Evolutionary conservation across 1,139 yeast genomes (phyloP).

Genomic region (Zygoascus meyerae): DNA sequence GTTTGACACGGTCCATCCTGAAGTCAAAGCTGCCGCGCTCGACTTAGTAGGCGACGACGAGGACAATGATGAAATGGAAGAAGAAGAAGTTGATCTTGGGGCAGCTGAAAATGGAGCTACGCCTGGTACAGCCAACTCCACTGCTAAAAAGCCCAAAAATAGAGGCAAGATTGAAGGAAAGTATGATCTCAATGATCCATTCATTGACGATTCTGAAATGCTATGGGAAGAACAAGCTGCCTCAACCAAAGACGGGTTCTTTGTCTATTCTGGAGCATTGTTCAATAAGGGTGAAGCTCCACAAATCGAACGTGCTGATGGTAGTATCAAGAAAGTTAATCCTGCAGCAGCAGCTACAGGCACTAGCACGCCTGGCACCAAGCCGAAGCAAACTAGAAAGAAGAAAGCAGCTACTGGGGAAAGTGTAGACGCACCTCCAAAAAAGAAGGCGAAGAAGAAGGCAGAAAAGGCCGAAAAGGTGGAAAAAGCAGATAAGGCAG

Average conservation of each 20-base stretch:
- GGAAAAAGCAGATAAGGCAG: slow-evolving; percentile 7
- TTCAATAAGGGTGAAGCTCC: slow-evolving; percentile 54
- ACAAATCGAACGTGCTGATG: slow-evolving; percentile 38
- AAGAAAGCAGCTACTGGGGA: slow-evolving; percentile 13
- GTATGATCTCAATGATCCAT: slow-evolving; percentile 90
- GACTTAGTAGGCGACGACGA: slow-evolving; percentile 60
- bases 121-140: slow-evolving; percentile 6
- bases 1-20: slow-evolving; percentile 66
- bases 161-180: slow-evolving; percentile 50
- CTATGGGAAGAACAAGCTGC: slow-evolving; percentile 92
- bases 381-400: slow-evolving; percentile 13
- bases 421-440: slow-evolving; percentile 13
- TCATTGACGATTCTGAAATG: slow-evolving; percentile 90
- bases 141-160: slow-evolving; percentile 41
- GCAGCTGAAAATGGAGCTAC: slow-evolving; percentile 15
- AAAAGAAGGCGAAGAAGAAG: slow-evolving; percentile 11
- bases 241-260: slow-evolving; percentile 90
- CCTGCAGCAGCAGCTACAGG: slow-evolving; percentile 10
- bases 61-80: slow-evolving; percentile 52
- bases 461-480: slow-evolving; percentile 6
- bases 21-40: slow-evolving; percentile 41
- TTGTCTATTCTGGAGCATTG: slow-evolving; percentile 91
- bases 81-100: slow-evolving; percentile 28
- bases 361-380: slow-evolving; percentile 7
- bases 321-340: slow-evolving; percentile 35